Evolutionary conservation across 768 basidiomycete genomes (phyloP).

Genomic region (Amyloporia xantha): DNA sequence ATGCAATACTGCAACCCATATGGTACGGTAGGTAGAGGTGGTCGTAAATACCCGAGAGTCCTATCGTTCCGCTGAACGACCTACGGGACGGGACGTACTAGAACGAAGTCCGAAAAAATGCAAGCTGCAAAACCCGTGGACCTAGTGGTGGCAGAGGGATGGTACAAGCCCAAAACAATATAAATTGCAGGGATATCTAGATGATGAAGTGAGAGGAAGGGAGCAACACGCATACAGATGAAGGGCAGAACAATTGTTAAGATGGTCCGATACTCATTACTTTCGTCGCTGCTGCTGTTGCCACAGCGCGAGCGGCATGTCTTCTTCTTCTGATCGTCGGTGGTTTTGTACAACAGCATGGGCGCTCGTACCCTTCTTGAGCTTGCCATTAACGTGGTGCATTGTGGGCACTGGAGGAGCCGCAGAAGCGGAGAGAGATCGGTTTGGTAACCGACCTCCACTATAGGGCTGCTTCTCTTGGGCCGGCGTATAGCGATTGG

Average conservation of each 20-base stretch:
- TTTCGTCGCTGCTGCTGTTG: conserved; percentile 62
- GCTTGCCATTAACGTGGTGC: conserved; percentile 41
- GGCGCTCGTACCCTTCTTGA: conserved; percentile 60
- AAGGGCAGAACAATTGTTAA: neutral
- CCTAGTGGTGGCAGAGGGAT: neutral
- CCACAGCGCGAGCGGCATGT: conserved; percentile 73
- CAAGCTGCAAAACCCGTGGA: neutral
- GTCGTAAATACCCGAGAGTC: neutral
- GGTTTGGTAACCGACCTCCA: conserved; percentile 40
- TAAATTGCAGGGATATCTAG: conserved; percentile 24
- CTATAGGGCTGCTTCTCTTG: conserved; percentile 23
- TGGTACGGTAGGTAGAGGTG: conserved; percentile 1
- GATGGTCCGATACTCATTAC: conserved; percentile 22
- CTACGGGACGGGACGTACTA: neutral
- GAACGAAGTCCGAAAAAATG: neutral
- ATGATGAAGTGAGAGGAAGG: conserved; percentile 9
- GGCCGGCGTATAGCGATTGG: conserved; percentile 30
- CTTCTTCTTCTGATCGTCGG: conserved; percentile 55
- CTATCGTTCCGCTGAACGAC: neutral
- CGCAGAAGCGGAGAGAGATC: conserved; percentile 69
- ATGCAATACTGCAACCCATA: neutral
- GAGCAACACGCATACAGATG: neutral
- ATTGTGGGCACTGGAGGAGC: conserved; percentile 31
- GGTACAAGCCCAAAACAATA: conserved; percentile 8
- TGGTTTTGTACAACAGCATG: conserved; percentile 43